phyloP scores from a whole-genome alignment of 139 green algal genomes.

The Chlamydomonas asymmetrica region DNA sequence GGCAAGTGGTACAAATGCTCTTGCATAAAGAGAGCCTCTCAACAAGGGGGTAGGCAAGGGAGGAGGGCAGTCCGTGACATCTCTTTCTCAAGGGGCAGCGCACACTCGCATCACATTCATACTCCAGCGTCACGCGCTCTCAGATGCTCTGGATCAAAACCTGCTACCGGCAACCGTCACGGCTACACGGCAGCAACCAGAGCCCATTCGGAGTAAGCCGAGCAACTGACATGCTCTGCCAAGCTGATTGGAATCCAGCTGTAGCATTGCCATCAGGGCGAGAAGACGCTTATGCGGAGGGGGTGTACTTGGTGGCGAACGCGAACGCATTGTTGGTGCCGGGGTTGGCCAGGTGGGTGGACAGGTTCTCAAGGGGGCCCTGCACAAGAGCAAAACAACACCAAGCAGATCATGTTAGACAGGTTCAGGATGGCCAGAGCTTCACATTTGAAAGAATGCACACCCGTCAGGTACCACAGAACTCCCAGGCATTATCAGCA shows the following conservation, averaged over 20 bases:
- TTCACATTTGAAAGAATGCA: constrained; percentile 10
- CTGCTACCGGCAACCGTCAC: too few species aligned
- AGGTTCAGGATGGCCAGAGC: not conserved
- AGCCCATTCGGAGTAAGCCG: too few species aligned
- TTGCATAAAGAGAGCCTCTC: too few species aligned
- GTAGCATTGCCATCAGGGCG: not conserved
- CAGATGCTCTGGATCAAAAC: too few species aligned
- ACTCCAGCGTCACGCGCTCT: too few species aligned
- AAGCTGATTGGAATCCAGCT: not conserved
- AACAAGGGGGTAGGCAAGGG: too few species aligned
- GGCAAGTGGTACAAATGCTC: too few species aligned
- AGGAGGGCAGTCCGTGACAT: too few species aligned
- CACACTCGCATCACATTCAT: too few species aligned
- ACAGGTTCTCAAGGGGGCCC: constrained; percentile 53
- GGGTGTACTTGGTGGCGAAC: constrained; percentile 58
- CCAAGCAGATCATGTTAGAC: not conserved
- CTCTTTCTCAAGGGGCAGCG: too few species aligned
- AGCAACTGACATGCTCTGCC: not conserved
- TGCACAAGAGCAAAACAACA: too few species aligned
- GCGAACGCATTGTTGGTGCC: constrained; percentile 62
- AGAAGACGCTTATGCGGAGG: constrained; percentile 8
- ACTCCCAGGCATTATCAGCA: not conserved
- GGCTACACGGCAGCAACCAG: too few species aligned
- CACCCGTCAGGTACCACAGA: not conserved
- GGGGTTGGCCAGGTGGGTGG: constrained; percentile 75